Evolutionary conservation across 306 rosid genomes (phyloP).

Genomic region (Adenanthera pavonina): DNA sequence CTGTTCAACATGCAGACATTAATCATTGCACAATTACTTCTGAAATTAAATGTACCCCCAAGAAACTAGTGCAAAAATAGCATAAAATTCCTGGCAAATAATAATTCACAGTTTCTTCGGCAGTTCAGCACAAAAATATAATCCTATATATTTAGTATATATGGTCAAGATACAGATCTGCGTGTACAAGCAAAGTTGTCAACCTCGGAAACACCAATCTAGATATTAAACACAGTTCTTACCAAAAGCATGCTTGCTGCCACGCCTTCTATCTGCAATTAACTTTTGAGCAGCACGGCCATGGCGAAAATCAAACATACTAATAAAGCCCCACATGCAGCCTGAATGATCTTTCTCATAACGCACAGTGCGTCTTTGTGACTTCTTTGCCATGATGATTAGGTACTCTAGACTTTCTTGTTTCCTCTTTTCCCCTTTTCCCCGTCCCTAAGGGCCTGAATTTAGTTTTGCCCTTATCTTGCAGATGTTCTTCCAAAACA

Average conservation of each 20-base stretch:
- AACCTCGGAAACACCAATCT: conserved; percentile 22
- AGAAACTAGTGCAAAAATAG: conserved; percentile 25
- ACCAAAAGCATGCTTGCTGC: conserved; percentile 69
- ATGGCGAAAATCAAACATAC: conserved; percentile 90
- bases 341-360: conserved; percentile 90
- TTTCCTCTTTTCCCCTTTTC: conserved; percentile 8
- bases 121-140: neutral
- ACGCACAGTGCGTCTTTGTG: conserved; percentile 71
- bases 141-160: conserved; percentile 5
- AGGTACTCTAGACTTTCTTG: conserved; percentile 29
- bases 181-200: conserved; percentile 16
- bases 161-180: conserved; percentile 4
- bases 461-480: conserved; percentile 31
- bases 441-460: neutral
- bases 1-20: conserved; percentile 27
- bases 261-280: conserved; percentile 76
- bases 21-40: conserved; percentile 16
- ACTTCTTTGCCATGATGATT: conserved; percentile 72
- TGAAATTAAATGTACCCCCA: conserved; percentile 21
- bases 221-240: conserved; percentile 45
- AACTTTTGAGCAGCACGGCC: conserved; percentile 75
- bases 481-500: conserved; percentile 33
- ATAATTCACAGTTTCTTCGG: conserved; percentile 1
- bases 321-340: conserved; percentile 98
- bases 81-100: neutral